Conservation (phyloP, 1,139 yeast species). For the Pneumocystis wakefieldiae region DNA sequence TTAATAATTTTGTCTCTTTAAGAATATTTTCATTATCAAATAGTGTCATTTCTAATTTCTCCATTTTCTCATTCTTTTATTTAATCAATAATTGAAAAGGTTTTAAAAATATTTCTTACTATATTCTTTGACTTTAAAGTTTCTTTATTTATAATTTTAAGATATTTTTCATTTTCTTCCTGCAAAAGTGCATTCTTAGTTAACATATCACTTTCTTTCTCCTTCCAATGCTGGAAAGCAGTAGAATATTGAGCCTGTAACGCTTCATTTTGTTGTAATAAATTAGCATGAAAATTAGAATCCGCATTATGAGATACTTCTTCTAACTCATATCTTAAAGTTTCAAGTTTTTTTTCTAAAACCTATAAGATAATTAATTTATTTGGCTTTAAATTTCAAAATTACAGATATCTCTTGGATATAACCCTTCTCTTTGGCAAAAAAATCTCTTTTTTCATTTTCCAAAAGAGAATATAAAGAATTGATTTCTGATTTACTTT, state of each 20-base stretch:
- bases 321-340: slow-evolving; percentile 30
- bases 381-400: slow-evolving; percentile 9
- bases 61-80: slow-evolving; percentile 13
- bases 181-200: slow-evolving; percentile 35
- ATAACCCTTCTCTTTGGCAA: slow-evolving; percentile 17
- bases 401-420: slow-evolving; percentile 19
- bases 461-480: slow-evolving; percentile 13
- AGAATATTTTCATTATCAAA: slow-evolving; percentile 11
- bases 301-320: slow-evolving; percentile 20
- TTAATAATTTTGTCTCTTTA: slow-evolving; percentile 1
- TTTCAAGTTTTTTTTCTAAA: slow-evolving; percentile 32
- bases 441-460: slow-evolving; percentile 12
- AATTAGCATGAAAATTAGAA: slow-evolving; percentile 21
- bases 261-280: slow-evolving; percentile 33
- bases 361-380: neutral
- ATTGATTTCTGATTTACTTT: slow-evolving; percentile 11
- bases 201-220: slow-evolving; percentile 41
- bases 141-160: slow-evolving; percentile 11
- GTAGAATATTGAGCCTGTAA: slow-evolving; percentile 52
- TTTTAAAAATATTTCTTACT: neutral
- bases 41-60: slow-evolving; percentile 5
- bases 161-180: slow-evolving; percentile 16
- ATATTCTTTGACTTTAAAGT: neutral
- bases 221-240: slow-evolving; percentile 53
- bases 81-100: slow-evolving; percentile 25